Percentiles rank a stretch among this genome's conserved stretches.
These are phyloP conservation scores for Arabis hirsuta DNA, from an alignment of 345 rosid species.

Conservation along the genomic window DNA sequence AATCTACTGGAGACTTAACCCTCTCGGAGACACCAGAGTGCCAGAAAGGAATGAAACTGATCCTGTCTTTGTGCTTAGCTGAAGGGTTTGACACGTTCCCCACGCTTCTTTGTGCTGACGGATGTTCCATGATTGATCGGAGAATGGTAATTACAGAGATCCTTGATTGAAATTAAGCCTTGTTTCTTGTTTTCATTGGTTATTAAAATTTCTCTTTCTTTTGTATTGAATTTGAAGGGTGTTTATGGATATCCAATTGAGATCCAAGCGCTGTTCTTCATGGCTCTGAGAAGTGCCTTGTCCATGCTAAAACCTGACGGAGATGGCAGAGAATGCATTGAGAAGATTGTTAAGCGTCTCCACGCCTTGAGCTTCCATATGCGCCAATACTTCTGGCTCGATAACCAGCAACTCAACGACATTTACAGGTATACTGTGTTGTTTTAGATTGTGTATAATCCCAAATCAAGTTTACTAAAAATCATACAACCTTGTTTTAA, in stretches of 20 bases:
- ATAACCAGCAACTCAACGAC: conserved; percentile 69
- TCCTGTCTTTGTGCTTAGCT: conserved; percentile 69
- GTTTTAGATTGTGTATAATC: background rate
- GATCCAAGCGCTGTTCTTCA: conserved; percentile 86
- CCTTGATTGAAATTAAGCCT: background rate
- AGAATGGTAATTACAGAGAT: conserved; percentile 66
- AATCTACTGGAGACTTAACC: conserved; percentile 80
- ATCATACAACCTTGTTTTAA: background rate
- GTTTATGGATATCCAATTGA: conserved; percentile 91
- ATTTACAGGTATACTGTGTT: conserved; percentile 51
- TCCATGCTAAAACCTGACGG: conserved; percentile 73
- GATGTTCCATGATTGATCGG: conserved; percentile 90
- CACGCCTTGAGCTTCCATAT: conserved; percentile 73
- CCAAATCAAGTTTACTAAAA: background rate
- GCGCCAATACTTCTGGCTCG: conserved; percentile 76
- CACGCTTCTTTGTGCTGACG: conserved; percentile 88
- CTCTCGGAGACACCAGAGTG: conserved; percentile 77
- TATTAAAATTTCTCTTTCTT: background rate
- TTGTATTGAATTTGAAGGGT: conserved; percentile 55
- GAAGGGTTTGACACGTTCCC: conserved; percentile 94
- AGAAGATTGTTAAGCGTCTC: conserved; percentile 65
- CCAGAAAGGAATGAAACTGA: conserved; percentile 84
- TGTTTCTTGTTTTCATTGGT: background rate
- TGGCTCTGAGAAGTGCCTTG: conserved; percentile 75
- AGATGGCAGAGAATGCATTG: conserved; percentile 70